Evolutionary conservation across 2,329 filamentous ascomycete genomes (phyloP).

Genomic region (Calonectria ilicicola): DNA sequence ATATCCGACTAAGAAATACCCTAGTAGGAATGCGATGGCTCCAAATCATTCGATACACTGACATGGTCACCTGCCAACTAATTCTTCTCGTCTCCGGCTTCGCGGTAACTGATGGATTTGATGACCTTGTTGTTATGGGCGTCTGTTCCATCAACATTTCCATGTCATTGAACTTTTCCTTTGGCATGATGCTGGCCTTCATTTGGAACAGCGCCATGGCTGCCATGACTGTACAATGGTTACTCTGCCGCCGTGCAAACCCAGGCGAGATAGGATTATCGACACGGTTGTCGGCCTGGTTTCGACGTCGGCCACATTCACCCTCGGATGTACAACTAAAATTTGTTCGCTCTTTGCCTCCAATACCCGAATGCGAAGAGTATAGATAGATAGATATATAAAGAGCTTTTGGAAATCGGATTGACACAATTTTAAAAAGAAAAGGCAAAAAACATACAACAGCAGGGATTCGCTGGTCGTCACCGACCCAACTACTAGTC

Average conservation of each 20-base stretch:
- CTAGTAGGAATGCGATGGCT: constrained; percentile 1
- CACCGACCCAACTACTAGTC: no score
- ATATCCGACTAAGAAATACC: background rate
- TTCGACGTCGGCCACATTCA: background rate
- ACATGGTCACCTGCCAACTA: constrained; percentile 1
- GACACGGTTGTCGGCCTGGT: background rate
- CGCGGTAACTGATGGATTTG: constrained; percentile 2
- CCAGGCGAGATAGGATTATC: background rate
- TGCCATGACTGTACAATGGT: constrained; percentile 9
- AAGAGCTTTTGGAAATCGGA: no score
- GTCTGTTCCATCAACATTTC: background rate
- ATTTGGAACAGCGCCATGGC: constrained; percentile 14
- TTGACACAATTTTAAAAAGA: no score
- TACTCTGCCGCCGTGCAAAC: constrained; percentile 37
- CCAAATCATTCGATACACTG: constrained; percentile 5
- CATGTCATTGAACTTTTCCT: constrained; percentile 8
- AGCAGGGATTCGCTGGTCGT: no score
- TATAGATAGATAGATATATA: no score
- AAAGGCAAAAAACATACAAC: no score
- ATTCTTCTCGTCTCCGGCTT: constrained; percentile 7
- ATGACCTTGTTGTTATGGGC: constrained; percentile 14
- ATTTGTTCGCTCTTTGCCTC: background rate
- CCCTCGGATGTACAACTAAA: background rate
- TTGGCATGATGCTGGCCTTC: constrained; percentile 6
- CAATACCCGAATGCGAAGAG: background rate